A percentile compares a stretch with the other conserved stretches of the same genome.
These are phyloP conservation scores for Thalassiosira gravida DNA, from an alignment of 352 stramenopile genomes.

Conservation along the genomic window DNA sequence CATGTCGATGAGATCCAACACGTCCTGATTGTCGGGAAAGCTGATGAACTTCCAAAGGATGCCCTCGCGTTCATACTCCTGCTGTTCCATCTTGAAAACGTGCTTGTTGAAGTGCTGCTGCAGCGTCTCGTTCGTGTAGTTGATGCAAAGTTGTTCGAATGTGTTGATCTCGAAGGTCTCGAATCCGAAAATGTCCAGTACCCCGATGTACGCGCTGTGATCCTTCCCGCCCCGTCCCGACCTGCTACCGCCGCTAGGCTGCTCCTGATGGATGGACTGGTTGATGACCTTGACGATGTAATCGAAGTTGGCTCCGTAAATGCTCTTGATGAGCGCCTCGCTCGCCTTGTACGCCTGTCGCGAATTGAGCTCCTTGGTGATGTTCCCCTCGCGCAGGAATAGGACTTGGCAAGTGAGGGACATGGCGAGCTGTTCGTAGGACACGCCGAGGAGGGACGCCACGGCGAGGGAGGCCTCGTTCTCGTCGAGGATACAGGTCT, in stretches of 20 bases:
- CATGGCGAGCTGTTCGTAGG: constrained; percentile 47
- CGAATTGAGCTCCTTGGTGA: constrained; percentile 54
- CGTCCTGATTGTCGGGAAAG: constrained; percentile 88
- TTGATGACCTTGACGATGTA: constrained; percentile 76
- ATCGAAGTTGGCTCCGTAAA: constrained; percentile 87
- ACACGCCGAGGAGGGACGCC: constrained; percentile 49
- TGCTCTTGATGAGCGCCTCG: constrained; percentile 88
- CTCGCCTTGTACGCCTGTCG: constrained; percentile 55
- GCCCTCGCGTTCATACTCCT: constrained; percentile 85
- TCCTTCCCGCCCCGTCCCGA: constrained; percentile 35
- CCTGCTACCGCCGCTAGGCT: background rate
- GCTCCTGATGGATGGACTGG: background rate
- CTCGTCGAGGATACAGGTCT: constrained; percentile 87
- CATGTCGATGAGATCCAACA: constrained; percentile 86
- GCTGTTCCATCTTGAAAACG: constrained; percentile 85
- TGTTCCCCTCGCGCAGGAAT: constrained; percentile 53
- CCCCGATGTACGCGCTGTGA: constrained; percentile 88
- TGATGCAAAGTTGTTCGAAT: constrained; percentile 94
- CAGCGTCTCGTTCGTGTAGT: constrained; percentile 90
- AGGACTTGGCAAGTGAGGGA: constrained; percentile 50
- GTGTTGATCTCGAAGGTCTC: constrained; percentile 90
- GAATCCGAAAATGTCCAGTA: constrained; percentile 90
- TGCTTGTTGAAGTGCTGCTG: constrained; percentile 89
- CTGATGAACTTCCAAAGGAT: constrained; percentile 80
- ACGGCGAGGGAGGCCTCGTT: constrained; percentile 66